phyloP scores from a whole-genome alignment of 495 filamentous ascomycete species.

The Aspergillus incahuasiensis region DNA sequence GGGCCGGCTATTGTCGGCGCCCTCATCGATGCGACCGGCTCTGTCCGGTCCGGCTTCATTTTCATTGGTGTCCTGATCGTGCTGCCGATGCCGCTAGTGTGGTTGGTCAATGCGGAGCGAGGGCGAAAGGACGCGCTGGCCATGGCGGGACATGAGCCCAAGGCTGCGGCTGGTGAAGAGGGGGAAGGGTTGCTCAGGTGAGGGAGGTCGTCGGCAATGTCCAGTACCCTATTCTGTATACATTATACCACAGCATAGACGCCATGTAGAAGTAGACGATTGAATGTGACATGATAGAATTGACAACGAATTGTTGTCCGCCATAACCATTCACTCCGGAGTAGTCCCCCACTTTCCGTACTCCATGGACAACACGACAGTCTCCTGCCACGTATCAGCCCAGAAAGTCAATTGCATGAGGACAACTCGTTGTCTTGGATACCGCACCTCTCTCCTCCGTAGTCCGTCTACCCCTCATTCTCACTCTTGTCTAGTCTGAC shows the following conservation, averaged over 20 bases:
- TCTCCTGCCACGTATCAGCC: background rate
- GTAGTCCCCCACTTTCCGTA: no score
- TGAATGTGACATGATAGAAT: background rate
- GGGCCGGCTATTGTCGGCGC: slow-evolving; percentile 83
- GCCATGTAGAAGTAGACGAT: background rate
- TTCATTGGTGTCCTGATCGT: slow-evolving; percentile 76
- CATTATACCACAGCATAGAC: background rate
- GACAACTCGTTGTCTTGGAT: no score
- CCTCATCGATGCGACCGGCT: slow-evolving; percentile 75
- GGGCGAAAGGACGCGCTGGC: slow-evolving; percentile 66
- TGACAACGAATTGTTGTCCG: no score
- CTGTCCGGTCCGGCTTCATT: slow-evolving; percentile 84
- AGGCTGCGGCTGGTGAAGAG: slow-evolving; percentile 22
- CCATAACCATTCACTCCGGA: no score
- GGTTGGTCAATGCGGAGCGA: slow-evolving; percentile 73
- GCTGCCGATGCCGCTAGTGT: slow-evolving; percentile 72
- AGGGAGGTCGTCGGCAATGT: background rate
- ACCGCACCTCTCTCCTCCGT: background rate
- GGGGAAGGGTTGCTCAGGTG: slow-evolving; percentile 35
- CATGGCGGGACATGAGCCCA: slow-evolving; percentile 53
- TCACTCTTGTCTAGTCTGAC: background rate
- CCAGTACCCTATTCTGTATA: no score
- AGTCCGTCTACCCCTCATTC: background rate
- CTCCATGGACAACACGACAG: no score
- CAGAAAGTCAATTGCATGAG: no score